Evolutionary conservation across 768 basidiomycete species (phyloP).

Genomic region (Suillus weaverae): DNA sequence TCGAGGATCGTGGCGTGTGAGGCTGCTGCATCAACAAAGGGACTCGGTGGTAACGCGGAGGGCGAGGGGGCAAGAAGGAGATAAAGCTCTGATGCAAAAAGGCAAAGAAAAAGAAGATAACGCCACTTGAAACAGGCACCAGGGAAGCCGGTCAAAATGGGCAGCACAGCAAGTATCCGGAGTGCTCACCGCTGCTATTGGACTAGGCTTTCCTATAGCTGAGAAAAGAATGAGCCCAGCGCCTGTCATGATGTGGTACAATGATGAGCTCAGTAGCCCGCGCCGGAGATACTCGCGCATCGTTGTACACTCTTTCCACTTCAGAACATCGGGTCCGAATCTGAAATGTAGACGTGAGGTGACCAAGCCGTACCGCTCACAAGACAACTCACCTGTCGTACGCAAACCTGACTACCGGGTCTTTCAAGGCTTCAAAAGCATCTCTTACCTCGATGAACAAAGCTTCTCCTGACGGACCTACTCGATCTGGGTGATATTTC

Average conservation of each 20-base stretch:
- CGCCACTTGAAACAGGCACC: slow-evolving; percentile 59
- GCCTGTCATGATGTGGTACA: slow-evolving; percentile 66
- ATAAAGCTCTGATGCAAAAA: slow-evolving; percentile 62
- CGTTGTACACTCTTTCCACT: slow-evolving; percentile 69
- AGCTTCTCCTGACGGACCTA: slow-evolving; percentile 55
- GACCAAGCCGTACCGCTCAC: slow-evolving; percentile 6
- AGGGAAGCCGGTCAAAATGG: slow-evolving; percentile 14
- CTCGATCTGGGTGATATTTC: slow-evolving; percentile 74
- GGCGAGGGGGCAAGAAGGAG: slow-evolving; percentile 64
- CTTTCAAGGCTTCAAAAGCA: slow-evolving; percentile 76
- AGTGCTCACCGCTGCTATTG: slow-evolving; percentile 63
- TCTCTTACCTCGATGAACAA: slow-evolving; percentile 71
- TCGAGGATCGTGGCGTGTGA: slow-evolving; percentile 33
- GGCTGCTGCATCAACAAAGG: slow-evolving; percentile 23
- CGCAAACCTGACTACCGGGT: slow-evolving; percentile 77
- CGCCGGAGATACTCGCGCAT: slow-evolving; percentile 65
- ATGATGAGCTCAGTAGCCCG: slow-evolving; percentile 61
- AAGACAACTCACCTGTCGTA: slow-evolving; percentile 67
- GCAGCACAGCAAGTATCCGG: slow-evolving; percentile 4
- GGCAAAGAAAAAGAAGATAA: slow-evolving; percentile 64
- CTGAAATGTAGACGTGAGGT: slow-evolving; percentile 36
- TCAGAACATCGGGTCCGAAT: slow-evolving; percentile 73
- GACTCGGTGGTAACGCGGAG: slow-evolving; percentile 24
- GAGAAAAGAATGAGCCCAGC: slow-evolving; percentile 62
- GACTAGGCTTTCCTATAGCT: slow-evolving; percentile 56